Evolutionary conservation across 495 filamentous ascomycete genomes (phyloP), one percentile per base, ranked within the genome.

Genomic region (Xylaria curta): DNA sequence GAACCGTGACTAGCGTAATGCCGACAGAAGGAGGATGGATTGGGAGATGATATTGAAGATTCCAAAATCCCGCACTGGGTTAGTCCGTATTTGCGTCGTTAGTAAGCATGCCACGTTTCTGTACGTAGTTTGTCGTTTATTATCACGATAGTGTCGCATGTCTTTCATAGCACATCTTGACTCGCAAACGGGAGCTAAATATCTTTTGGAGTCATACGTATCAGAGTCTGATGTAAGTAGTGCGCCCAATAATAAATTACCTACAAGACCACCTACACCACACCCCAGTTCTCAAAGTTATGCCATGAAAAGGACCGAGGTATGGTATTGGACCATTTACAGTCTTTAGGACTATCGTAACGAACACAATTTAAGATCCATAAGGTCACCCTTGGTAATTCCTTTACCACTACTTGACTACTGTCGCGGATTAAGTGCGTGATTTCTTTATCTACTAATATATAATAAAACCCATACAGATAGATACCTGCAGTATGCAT

Each of bases 1-100:
- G 19, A 47, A 40, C 66, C 66, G 66, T 54, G 54, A 69, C 66
- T 69, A 69, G 63, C 38, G 28, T 51, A 56, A 19, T 69, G 66
- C 66, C 53, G 66, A 60, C 26, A 60, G 53, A 69, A 38, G 26
- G 40, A 69, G 38, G 38, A 61, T 21, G 40, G 38, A 49, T n/a
- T 49, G 28, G 19, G 53, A 31, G 42, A 68, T 56, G 54, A 51
- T 60, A 4, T 33, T 44, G 26, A 59, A 60, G n/a, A 59, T 59
- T 47, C 24, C 54, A 61, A 60, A 69, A 69, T 60, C 36, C 54
- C 53, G 42, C 54, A 60, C 53, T 26, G 21, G 15, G 36, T 54
- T 60, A 61, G 56, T 69, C n/a, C 28, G 12, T 60, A 36, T 36
- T 15, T 5, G 13, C 17, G 15, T 13, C 5, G 44, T 69, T 61